Percentiles rank a stretch among this genome's conserved stretches.
phyloP scores from a whole-genome alignment of 495 filamentous ascomycete species.

The Penicillium nucicola region DNA sequence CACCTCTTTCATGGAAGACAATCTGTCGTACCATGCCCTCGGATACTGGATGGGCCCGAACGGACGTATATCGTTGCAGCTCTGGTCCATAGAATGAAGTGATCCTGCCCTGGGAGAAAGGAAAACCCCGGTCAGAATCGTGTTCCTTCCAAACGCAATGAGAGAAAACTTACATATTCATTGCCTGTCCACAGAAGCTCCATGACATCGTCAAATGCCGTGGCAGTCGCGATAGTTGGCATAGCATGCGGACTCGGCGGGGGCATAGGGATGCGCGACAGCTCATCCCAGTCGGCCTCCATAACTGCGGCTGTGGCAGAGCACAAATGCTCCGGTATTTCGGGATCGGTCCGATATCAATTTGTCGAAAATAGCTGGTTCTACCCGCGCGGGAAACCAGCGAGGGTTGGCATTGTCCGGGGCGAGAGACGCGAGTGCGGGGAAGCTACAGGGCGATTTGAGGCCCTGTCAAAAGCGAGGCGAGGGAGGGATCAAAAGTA shows the following conservation, averaged over 20 bases:
- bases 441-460: conserved; percentile 25
- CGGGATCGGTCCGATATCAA: neutral
- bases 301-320: conserved; percentile 27
- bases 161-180: conserved; percentile 63
- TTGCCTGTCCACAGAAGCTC: conserved; percentile 92
- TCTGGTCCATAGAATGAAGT: conserved; percentile 81
- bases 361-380: conserved; percentile 14
- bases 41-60: conserved; percentile 60
- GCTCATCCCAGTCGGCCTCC: conserved; percentile 56
- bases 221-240: conserved; percentile 63
- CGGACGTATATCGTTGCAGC: conserved; percentile 75
- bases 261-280: conserved; percentile 68
- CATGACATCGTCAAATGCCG: conserved; percentile 83
- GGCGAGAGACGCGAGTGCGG: conserved; percentile 40
- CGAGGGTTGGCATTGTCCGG: conserved; percentile 37
- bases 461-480: neutral
- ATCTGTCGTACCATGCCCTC: conserved; percentile 77
- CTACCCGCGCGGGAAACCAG: conserved; percentile 30
- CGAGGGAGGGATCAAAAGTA: neutral
- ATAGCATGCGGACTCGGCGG: conserved; percentile 59
- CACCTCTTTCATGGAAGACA: conserved; percentile 79
- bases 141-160: neutral
- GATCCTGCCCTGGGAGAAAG: conserved; percentile 64
- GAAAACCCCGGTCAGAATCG: conserved; percentile 2
- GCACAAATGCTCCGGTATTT: conserved; percentile 1